Evolutionary conservation across 805 yeast species (phyloP).

Genomic region (Wickerhamiella lipophila): DNA sequence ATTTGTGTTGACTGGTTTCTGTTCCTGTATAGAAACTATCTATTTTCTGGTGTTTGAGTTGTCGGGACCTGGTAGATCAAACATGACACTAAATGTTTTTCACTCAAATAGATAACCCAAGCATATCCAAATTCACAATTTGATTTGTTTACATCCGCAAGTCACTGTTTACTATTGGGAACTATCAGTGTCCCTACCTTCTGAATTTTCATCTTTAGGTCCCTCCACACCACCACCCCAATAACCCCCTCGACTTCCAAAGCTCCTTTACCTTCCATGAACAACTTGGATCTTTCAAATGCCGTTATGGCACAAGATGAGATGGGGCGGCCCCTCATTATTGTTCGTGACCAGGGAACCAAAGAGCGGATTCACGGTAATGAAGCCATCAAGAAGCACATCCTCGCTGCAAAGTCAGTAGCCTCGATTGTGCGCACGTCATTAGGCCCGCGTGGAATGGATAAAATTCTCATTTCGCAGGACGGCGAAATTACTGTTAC

Average conservation of each 20-base stretch:
- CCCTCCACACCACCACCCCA: background rate
- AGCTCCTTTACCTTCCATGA: background rate
- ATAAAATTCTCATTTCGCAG: slow-evolving; percentile 84
- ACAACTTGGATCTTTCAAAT: slow-evolving; percentile 69
- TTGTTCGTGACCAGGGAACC: slow-evolving; percentile 73
- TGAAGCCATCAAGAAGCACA: slow-evolving; percentile 72
- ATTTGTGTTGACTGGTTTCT: too few species aligned
- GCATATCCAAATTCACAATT: too few species aligned
- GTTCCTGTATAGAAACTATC: too few species aligned
- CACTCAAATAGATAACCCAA: too few species aligned
- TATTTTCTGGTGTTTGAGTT: too few species aligned
- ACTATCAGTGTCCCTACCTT: too few species aligned
- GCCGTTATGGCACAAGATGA: slow-evolving; percentile 99
- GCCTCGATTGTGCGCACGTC: slow-evolving; percentile 86
- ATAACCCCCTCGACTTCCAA: background rate
- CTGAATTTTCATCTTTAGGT: background rate
- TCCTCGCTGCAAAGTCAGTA: slow-evolving; percentile 88
- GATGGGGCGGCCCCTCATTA: slow-evolving; percentile 97
- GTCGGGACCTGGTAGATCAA: too few species aligned
- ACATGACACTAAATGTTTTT: too few species aligned
- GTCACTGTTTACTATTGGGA: too few species aligned
- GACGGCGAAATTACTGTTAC: slow-evolving; percentile 98
- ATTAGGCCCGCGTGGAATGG: slow-evolving; percentile 96
- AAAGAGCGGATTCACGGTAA: slow-evolving; percentile 57
- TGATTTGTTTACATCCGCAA: background rate